Conservation (phyloP, 805 yeast genomes). For the Spencermartinsiella europaea region DNA sequence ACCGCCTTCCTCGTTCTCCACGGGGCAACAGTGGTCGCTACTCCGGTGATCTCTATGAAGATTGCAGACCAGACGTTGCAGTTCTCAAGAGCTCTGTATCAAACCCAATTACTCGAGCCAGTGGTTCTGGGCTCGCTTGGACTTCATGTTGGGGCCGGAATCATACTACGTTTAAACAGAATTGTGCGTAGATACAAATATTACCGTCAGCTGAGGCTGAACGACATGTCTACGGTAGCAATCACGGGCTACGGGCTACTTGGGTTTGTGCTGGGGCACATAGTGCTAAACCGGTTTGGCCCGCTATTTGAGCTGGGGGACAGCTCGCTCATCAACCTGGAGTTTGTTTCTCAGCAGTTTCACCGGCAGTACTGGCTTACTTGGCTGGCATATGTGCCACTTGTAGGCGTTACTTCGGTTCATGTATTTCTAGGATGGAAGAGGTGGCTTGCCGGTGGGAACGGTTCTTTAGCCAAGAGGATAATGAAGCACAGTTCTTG, state of each 20-base stretch:
- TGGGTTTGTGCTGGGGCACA: constrained; percentile 44
- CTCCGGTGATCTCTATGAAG: constrained; percentile 46
- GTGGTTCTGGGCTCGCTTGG: constrained; percentile 42
- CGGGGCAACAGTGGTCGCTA: constrained; percentile 45
- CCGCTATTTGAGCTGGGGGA: constrained; percentile 60
- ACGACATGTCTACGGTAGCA: constrained; percentile 53
- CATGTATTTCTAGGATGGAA: constrained; percentile 53
- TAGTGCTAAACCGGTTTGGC: constrained; percentile 39
- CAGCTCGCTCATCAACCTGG: constrained; percentile 48
- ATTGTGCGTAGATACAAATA: constrained; percentile 26
- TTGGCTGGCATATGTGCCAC: constrained; percentile 30
- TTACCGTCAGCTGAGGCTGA: constrained; percentile 23
- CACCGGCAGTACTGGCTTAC: constrained; percentile 29
- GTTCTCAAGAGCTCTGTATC: constrained; percentile 57
- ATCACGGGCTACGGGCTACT: constrained; percentile 55
- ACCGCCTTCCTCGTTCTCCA: constrained; percentile 53
- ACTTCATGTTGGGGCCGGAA: constrained; percentile 50
- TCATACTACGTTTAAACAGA: constrained; percentile 39
- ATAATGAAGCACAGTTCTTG: not conserved
- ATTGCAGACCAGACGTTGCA: constrained; percentile 51
- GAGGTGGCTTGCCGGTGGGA: constrained; percentile 33
- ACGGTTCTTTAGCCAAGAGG: not conserved
- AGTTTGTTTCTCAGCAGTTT: constrained; percentile 43
- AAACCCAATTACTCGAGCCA: constrained; percentile 45
- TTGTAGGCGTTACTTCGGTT: constrained; percentile 42